Base-by-base conservation (phyloP, 129 eudicot genomes). In the Glebionis coronaria region DNA sequence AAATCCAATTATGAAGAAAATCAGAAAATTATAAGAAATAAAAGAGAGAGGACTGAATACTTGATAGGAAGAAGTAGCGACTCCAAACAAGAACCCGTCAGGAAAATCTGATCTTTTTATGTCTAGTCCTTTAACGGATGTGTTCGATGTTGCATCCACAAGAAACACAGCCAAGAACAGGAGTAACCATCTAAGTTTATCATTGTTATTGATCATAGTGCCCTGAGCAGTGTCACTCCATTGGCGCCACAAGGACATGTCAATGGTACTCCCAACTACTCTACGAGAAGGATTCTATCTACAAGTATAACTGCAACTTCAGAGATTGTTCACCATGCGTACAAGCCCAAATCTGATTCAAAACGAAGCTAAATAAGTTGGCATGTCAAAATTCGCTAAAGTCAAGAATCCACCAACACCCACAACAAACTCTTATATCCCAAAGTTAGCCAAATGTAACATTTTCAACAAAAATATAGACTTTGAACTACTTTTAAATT, bases 1-100 rank as follows among this genome's bases (percentile, higher is more conserved):
- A 67, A 60, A 68, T 38, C n/a, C 58, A 25, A 61, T 40, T 27
- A 16, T 16, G 31, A 10, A 61, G 23, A 15, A n/a, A 35, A 35
- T 16, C 75, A 31, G 19, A 69, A 61, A 55, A 61, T 0, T 6
- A 38, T 28, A 59, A 58, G 35, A 28, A n/a, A 49, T 61, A 49
- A 38, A 64, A 40, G 3, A 58, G 54, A 21, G 9, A 61, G 18
- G n/a, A 44, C 19, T 8, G 28, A 67, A 60, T 44, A 82, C 96
- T 73, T 88, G 91, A 55, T 88, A 88, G 9, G 96, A 75, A 1
- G 96, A 83, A 29, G 96, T 85, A 13, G 81, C 72, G 31, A 75
- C 81, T 75, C 92, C 89, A 76, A 85, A 88, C 75, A 85, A 63
- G 74, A 88, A 88, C 45, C 79, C 85, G 67, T 71, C 50, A 21